Percentiles rank a stretch among this genome's conserved stretches.
Evolutionary conservation across 2,329 filamentous ascomycete species (phyloP).

Genomic region (Fragosphaeria purpurea): DNA sequence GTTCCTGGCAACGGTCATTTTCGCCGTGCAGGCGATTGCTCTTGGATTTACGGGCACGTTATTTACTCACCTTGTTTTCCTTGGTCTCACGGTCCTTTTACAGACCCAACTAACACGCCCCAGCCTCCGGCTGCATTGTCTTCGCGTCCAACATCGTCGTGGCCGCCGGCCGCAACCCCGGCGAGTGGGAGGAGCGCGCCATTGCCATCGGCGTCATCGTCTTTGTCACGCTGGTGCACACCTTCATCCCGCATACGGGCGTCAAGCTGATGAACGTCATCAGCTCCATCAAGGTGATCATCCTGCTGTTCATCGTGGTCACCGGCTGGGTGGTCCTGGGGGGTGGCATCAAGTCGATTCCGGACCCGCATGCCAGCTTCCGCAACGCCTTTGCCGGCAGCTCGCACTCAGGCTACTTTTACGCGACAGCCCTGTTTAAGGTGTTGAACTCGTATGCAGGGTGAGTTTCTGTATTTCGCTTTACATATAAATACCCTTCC

Average conservation of each 20-base stretch:
- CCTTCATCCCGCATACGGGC: conserved; percentile 45
- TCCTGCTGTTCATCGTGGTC: conserved; percentile 51
- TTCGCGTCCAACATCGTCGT: conserved; percentile 34
- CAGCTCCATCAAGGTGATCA: conserved; percentile 49
- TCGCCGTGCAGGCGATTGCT: conserved; percentile 31
- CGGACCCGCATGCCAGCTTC: conserved; percentile 45
- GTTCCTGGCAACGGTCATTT: conserved; percentile 48
- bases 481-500: neutral
- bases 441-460: conserved; percentile 50
- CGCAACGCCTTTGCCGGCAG: conserved; percentile 41
- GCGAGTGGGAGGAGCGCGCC: conserved; percentile 47
- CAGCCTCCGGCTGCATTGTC: conserved; percentile 15
- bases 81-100: neutral
- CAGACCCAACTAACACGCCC: neutral
- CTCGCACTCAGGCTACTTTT: conserved; percentile 27
- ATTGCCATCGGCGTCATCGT: conserved; percentile 45
- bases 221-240: conserved; percentile 44
- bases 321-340: conserved; percentile 48
- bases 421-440: conserved; percentile 49
- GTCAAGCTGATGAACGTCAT: conserved; percentile 49
- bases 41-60: conserved; percentile 10
- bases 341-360: conserved; percentile 35
- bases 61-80: neutral
- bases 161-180: conserved; percentile 33
- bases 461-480: conserved; percentile 20